A percentile compares a stretch with the other conserved stretches of the same genome.
Evolutionary conservation across 192 early-diverging fungal species (phyloP).

Genomic region (Rhizoclosmatium sp.): DNA sequence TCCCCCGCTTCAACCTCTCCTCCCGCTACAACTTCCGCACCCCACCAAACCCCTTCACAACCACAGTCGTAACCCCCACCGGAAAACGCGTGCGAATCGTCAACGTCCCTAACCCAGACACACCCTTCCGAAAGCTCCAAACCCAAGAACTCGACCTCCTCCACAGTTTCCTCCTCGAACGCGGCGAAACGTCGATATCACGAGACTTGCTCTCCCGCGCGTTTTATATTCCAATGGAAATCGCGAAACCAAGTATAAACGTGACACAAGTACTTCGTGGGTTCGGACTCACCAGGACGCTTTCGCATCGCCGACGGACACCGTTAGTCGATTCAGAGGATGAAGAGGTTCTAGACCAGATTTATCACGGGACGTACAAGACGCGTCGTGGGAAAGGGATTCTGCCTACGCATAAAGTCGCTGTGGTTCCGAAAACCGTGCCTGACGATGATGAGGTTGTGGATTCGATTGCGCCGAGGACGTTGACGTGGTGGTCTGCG

Average conservation of each 20-base stretch:
- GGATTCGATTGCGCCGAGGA: background rate
- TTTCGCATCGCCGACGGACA: background rate
- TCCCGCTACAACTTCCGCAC: background rate
- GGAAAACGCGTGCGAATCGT: slow-evolving; percentile 12
- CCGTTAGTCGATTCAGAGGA: background rate
- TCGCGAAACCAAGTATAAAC: slow-evolving; percentile 14
- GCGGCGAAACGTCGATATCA: slow-evolving; percentile 1
- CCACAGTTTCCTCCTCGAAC: background rate
- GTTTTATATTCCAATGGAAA: slow-evolving; percentile 20
- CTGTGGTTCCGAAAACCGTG: slow-evolving; percentile 28
- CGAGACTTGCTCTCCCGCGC: slow-evolving; percentile 11
- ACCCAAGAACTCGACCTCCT: background rate
- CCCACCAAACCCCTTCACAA: background rate
- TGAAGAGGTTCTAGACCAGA: background rate
- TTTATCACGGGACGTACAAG: background rate
- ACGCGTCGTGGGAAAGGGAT: slow-evolving; percentile 16
- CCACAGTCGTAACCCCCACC: background rate
- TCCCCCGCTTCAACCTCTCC: background rate
- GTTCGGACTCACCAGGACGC: background rate
- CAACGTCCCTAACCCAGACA: slow-evolving; percentile 10
- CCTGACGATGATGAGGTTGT: slow-evolving; percentile 10
- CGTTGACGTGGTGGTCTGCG: slow-evolving; percentile 22
- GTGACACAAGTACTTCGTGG: slow-evolving; percentile 3
- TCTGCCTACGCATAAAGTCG: slow-evolving; percentile 31
- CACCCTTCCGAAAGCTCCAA: slow-evolving; percentile 17